Evolutionary conservation across 1,284 basidiomycete species (phyloP).

Genomic region (Porodaedalea pini): DNA sequence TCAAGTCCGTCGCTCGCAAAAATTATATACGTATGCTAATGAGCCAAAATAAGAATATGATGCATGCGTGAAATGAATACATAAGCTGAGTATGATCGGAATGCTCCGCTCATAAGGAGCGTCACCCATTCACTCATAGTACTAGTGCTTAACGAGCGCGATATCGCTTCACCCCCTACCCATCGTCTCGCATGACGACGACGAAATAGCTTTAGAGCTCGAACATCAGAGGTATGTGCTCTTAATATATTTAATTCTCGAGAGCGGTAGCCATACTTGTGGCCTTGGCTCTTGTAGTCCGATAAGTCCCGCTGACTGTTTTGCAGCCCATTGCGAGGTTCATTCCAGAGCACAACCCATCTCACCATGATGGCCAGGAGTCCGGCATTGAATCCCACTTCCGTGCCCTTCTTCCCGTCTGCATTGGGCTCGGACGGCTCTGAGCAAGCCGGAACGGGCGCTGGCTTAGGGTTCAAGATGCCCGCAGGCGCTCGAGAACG

Average conservation of each 20-base stretch:
- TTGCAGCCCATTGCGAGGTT: constrained; percentile 5
- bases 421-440: constrained; percentile 51
- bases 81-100: too few species aligned
- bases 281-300: neutral
- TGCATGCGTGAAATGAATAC: constrained; percentile 23
- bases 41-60: neutral
- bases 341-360: neutral
- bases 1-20: too few species aligned
- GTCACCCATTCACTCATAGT: too few species aligned
- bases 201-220: neutral
- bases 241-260: neutral
- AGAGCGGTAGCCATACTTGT: neutral
- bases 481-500: constrained; percentile 43
- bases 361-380: constrained; percentile 61
- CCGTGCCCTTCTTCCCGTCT: constrained; percentile 78
- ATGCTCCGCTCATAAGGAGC: constrained; percentile 1
- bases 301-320: constrained; percentile 1
- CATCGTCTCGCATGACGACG: constrained; percentile 19
- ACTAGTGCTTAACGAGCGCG: neutral
- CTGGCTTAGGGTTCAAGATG: constrained; percentile 44
- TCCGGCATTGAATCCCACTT: constrained; percentile 72
- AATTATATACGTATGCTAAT: constrained; percentile 17
- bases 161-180: constrained; percentile 3
- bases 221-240: constrained; percentile 1
- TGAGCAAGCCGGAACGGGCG: constrained; percentile 33